Evolutionary conservation across 148 eudicot genomes (phyloP).

Genomic region (Chenopodium berlandieri): DNA sequence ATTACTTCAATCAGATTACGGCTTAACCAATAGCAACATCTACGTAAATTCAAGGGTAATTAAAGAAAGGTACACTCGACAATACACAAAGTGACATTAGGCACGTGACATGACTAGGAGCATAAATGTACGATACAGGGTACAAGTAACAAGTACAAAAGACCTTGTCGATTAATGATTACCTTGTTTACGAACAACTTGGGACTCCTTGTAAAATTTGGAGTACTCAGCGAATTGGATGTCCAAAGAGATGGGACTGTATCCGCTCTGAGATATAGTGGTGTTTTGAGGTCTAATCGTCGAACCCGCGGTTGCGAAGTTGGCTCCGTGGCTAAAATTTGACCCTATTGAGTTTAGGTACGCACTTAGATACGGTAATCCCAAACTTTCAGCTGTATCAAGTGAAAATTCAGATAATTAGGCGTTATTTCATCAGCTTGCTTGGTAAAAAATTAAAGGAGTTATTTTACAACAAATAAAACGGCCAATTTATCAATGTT

Average conservation of each 20-base stretch:
- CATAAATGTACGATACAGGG: no score
- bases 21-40: background rate
- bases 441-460: no score
- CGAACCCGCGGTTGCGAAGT: conserved; percentile 46
- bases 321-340: conserved; percentile 49
- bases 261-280: conserved; percentile 34
- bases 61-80: background rate
- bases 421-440: no score
- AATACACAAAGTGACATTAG: background rate
- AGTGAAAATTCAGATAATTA: no score
- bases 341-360: conserved; percentile 42
- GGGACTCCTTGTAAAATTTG: conserved; percentile 26
- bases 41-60: no score
- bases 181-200: conserved; percentile 32
- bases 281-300: conserved; percentile 38
- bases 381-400: conserved; percentile 39
- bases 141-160: no score
- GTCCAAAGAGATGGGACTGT: conserved; percentile 40
- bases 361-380: conserved; percentile 36
- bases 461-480: no score
- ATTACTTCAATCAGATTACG: background rate
- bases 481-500: no score
- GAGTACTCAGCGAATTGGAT: conserved; percentile 34
- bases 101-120: no score
- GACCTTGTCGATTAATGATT: background rate